phyloP scores from a whole-genome alignment of 2,329 filamentous ascomycete genomes.

The Teratosphaeria viscida region DNA sequence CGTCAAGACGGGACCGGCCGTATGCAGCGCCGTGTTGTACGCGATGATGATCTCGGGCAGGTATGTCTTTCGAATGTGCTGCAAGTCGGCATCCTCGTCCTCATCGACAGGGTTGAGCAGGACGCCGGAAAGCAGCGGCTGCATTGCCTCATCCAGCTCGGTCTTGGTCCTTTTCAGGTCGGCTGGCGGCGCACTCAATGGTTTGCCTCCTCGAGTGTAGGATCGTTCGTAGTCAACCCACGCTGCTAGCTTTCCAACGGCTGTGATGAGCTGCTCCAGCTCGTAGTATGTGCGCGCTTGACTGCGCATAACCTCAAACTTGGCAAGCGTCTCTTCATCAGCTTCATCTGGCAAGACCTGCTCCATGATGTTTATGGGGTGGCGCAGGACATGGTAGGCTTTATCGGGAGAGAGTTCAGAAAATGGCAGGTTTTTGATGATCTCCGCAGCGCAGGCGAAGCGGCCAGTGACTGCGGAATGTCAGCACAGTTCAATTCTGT shows the following conservation, averaged over 20 bases:
- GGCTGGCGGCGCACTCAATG: conserved; percentile 10
- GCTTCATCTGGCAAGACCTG: conserved; percentile 1
- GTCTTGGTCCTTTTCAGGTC: conserved; percentile 30
- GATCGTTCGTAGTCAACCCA: conserved; percentile 34
- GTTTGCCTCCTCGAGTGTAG: conserved; percentile 16
- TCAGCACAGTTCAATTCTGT: not conserved
- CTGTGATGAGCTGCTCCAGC: conserved; percentile 32
- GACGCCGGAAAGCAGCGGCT: conserved; percentile 25
- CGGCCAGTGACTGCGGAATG: conserved; percentile 32
- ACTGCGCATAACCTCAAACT: conserved; percentile 1
- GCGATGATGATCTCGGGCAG: conserved; percentile 78
- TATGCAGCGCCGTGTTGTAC: conserved; percentile 72
- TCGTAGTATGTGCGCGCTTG: conserved; percentile 31
- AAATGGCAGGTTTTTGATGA: conserved; percentile 42
- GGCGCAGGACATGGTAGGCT: conserved; percentile 31
- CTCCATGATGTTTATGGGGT: conserved; percentile 29
- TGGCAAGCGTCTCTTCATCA: not conserved
- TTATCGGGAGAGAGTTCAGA: conserved; percentile 34
- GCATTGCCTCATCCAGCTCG: conserved; percentile 29
- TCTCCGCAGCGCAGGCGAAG: conserved; percentile 45
- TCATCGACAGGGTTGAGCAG: conserved; percentile 26
- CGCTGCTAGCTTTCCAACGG: conserved; percentile 32
- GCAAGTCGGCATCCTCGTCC: conserved; percentile 50
- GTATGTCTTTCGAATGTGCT: conserved; percentile 61
- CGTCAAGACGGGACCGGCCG: conserved; percentile 61